Conservation (phyloP, 345 rosid species). For the Triadica sebifera region DNA sequence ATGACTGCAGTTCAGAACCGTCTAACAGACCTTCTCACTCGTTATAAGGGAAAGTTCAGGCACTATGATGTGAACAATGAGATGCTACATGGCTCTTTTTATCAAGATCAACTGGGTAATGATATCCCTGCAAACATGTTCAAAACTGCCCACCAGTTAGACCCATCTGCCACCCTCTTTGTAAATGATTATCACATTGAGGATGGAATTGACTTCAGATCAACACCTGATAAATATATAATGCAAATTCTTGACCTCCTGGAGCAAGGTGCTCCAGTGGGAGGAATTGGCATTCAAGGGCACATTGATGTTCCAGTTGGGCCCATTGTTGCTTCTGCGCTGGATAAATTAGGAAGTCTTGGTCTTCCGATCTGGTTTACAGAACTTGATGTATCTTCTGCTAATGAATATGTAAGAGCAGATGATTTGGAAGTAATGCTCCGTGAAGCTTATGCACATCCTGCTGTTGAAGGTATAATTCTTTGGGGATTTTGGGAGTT, state of each 20-base stretch:
- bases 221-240: constrained; percentile 65
- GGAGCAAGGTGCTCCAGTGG: constrained; percentile 52
- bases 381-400: constrained; percentile 56
- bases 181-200: constrained; percentile 90
- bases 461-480: constrained; percentile 27
- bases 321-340: constrained; percentile 45
- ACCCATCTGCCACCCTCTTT: constrained; percentile 64
- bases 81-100: constrained; percentile 80
- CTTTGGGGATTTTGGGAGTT: constrained; percentile 37
- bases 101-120: constrained; percentile 52
- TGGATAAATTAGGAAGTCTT: constrained; percentile 39
- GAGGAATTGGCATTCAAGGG: constrained; percentile 56
- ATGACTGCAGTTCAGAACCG: constrained; percentile 39
- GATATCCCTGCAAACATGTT: constrained; percentile 61
- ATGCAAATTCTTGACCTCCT: constrained; percentile 60
- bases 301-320: constrained; percentile 54
- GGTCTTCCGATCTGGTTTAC: constrained; percentile 59
- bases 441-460: constrained; percentile 29
- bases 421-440: constrained; percentile 31
- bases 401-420: constrained; percentile 28
- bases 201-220: constrained; percentile 69
- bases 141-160: constrained; percentile 58
- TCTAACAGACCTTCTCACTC: constrained; percentile 36
- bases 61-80: constrained; percentile 70
- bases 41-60: constrained; percentile 64